Base-by-base conservation (phyloP, 179 eudicot genomes). In the Drosera spatulata region DNA sequence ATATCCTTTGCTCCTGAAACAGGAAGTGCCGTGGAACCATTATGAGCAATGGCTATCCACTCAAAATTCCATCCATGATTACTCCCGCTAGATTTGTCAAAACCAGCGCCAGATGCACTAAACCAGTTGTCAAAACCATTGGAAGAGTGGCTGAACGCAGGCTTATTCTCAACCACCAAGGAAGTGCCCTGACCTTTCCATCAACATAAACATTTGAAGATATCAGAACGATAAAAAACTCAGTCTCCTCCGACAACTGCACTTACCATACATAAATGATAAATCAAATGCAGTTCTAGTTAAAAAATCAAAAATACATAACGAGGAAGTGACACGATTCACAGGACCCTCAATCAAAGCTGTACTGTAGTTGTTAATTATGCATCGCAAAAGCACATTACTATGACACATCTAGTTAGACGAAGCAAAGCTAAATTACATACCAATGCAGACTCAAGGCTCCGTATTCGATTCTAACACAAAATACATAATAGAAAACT, bases 111-210 rank as follows among this genome's bases (percentile, higher is more conserved):
- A 61, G 79, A 59, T 48, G 65, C 53, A 48, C 74, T 61, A 75
- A 81, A 83, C 14, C 75, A 59, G 73, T 78, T 75, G 62, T 56
- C 56, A 52, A 75, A 64, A 55, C 64, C 72, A 66, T 66, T 60
- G 11, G 61, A 22, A 10, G 64, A 66, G 55, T 45, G 66, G 53
- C 41, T 74, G 45, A 64, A 52, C 53, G 59, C 76, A 73, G 62
- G 66, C 52, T 77, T 68, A 55, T 52, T 62, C 51, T 62, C 78
- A 60, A 56, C 63, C 39, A 57, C 62, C 59, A 7, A 59, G 65
- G 73, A 67, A 60, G 59, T 58, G 65, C 59, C 77, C 72, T 79
- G 82, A 61, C 78, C 86, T 73, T 59, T 39, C 65, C 53, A 56
- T 40, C 39, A 71, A 55, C 65, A 60, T 10, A 11, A 59, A 39